Conservation (phyloP, 2,329 filamentous ascomycete species). For the Fonsecaea pedrosoi region DNA sequence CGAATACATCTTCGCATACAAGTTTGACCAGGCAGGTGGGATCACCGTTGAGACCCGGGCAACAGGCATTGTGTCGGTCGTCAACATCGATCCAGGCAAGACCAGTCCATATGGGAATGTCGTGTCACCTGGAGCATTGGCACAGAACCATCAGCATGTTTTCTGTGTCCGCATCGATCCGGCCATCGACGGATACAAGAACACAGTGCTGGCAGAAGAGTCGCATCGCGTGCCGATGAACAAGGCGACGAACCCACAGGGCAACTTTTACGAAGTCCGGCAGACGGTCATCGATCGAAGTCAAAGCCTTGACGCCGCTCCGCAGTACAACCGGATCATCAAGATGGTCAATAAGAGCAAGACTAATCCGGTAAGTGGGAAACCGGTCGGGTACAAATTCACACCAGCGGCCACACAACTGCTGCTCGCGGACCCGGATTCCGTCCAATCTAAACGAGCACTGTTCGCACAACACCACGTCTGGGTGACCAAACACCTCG, state of each 20-base stretch:
- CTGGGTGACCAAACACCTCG: slow-evolving; percentile 59
- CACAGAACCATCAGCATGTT: slow-evolving; percentile 74
- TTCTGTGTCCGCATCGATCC: slow-evolving; percentile 71
- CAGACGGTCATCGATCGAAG: slow-evolving; percentile 57
- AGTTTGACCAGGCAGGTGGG: slow-evolving; percentile 68
- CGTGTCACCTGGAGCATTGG: slow-evolving; percentile 68
- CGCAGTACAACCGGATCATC: slow-evolving; percentile 53
- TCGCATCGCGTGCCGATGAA: slow-evolving; percentile 58
- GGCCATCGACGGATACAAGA: slow-evolving; percentile 63
- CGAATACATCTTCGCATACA: slow-evolving; percentile 71
- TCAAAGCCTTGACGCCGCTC: slow-evolving; percentile 60
- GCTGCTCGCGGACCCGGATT: slow-evolving; percentile 54
- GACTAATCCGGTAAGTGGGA: slow-evolving; percentile 52
- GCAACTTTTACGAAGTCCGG: slow-evolving; percentile 65
- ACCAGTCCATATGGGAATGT: slow-evolving; percentile 65
- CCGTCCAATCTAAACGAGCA: slow-evolving; percentile 54
- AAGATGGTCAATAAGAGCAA: slow-evolving; percentile 57
- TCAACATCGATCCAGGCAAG: slow-evolving; percentile 65
- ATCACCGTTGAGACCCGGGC: slow-evolving; percentile 68
- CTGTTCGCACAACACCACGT: slow-evolving; percentile 59
- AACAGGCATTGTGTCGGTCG: slow-evolving; percentile 69
- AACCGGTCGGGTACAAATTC: slow-evolving; percentile 58
- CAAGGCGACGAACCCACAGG: slow-evolving; percentile 64
- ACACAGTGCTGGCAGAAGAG: slow-evolving; percentile 63
- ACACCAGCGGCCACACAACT: slow-evolving; percentile 56